Base-by-base conservation (phyloP, 352 stramenopile genomes). In the Plasmopara muralis region DNA sequence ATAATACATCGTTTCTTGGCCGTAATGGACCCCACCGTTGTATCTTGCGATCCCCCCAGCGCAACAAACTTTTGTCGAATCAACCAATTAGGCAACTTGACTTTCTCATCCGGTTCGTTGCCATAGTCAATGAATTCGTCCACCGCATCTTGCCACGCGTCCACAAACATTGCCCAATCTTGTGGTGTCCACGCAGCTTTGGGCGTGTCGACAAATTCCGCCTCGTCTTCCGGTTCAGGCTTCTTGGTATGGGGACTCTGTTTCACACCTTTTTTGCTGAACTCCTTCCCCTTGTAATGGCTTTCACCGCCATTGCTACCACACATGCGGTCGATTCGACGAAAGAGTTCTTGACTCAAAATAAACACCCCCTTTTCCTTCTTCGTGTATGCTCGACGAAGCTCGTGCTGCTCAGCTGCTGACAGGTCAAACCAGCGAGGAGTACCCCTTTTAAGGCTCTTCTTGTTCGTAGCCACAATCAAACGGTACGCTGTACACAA, bases 41-140 rank as follows among this genome's bases (percentile, higher is more conserved):
- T 66, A 29, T 76, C 64, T 13, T 37, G 13, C 0, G 54, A 57
- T 15, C 67, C 67, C 14, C 67, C 67, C 1, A 63, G 20, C 0
- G 28, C 51, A 5, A 73, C 53, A 33, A 70, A 76, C 48, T 63
- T 66, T 47, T 76, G 67, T 25, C 57, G 64, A 33, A 76, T 66
- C 13, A 73, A 49, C 67, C 67, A 76, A 15, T 70, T 76, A 12
- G 67, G 67, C 18, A 76, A 48, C 43, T 73, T 76, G 2, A 71
- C 51, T 42, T 60, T 68, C 52, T 73, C 67, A 25, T 60, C 39
- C 0, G 53, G 41, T 15, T 66, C 57, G 31, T 76, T 64, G 7
- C 57, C 64, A 20, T 61, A 45, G 13, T 62, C 55, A 16, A 73
- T 44, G 35, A 76, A 76, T 14, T 64, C 64, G 9, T 73, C 64